Percentiles rank a stretch among this genome's conserved stretches.
Evolutionary conservation across 352 stramenopile species (phyloP).

Genomic region (Phytophthora melonis): DNA sequence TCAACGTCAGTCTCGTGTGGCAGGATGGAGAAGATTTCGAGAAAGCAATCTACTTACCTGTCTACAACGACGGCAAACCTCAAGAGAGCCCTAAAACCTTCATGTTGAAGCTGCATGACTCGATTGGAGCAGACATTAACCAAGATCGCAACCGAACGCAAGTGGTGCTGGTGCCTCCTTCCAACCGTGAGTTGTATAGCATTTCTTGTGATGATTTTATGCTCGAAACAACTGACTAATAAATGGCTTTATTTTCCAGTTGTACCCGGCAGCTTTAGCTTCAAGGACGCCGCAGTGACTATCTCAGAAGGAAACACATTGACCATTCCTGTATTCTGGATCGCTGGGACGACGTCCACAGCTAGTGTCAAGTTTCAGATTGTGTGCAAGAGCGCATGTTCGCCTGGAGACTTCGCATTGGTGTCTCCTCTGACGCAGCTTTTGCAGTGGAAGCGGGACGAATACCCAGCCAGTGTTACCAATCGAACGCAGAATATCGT

Average conservation of each 20-base stretch:
- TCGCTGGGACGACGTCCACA: constrained; percentile 57
- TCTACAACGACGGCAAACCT: constrained; percentile 67
- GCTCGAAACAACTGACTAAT: neutral
- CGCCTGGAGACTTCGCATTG: constrained; percentile 51
- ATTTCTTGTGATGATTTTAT: neutral
- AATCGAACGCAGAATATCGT: constrained; percentile 52
- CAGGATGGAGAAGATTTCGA: constrained; percentile 77
- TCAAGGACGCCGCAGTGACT: constrained; percentile 46
- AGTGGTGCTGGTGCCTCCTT: constrained; percentile 57
- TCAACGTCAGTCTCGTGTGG: constrained; percentile 81
- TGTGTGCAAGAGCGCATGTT: constrained; percentile 54
- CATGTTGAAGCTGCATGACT: constrained; percentile 64
- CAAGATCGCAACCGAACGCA: constrained; percentile 50
- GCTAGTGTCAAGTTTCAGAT: constrained; percentile 58
- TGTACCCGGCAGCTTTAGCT: constrained; percentile 57
- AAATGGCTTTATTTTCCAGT: constrained; percentile 40
- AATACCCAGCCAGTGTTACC: constrained; percentile 12
- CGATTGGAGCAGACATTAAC: constrained; percentile 67
- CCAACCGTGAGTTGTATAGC: constrained; percentile 50
- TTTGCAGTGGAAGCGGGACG: constrained; percentile 56
- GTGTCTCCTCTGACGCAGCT: constrained; percentile 39
- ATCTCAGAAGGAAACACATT: constrained; percentile 47
- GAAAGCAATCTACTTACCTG: constrained; percentile 68
- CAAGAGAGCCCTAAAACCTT: constrained; percentile 67
- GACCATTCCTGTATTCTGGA: constrained; percentile 68